Base-by-base conservation (phyloP, 306 rosid genomes). In the Arachis stenosperma region DNA sequence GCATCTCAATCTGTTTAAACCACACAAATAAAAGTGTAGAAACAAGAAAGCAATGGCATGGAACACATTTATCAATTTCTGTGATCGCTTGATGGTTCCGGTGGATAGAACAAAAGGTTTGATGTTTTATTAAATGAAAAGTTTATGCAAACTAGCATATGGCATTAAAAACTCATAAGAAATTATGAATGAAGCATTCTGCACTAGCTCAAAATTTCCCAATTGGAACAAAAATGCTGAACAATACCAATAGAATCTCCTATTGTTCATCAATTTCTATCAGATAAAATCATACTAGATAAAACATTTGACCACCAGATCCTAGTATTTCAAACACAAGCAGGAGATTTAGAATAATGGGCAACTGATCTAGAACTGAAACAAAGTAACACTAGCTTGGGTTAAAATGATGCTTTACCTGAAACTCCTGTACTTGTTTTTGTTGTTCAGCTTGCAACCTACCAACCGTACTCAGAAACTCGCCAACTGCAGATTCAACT, bases 381-480 rank as follows among this genome's bases (percentile, higher is more conserved):
- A 70, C 17, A 55, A 12, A 44, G 70, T 46, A 56, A 47, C 13
- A 7, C 58, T 27, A 54, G 61, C 50, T 74, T 11, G 5, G n/a
- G n/a, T 14, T 50, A 67, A 69, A 79, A 13, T 61, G 55, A 51
- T 70, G 68, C 67, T 39, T 79, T 79, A 91, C 98, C 90, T 87
- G 97, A 87, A 94, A 91, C 36, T 88, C 92, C 58, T 76, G 85
- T 8, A 94, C 82, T 83, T 86, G 93, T 74, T 81, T 91, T 75
- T 90, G 96, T 78, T 86, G 96, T 84, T 94, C 99, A 52, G 99
- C 89, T 86, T 94, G 99, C 78, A 90, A 73, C 87, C 90, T 90
- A 66, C 99, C 96, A 77, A 94, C 79, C 36, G 86, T 37, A 67
- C 98, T 81, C 67, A 91, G 83, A 54, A 94, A 6, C 86, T 91